phyloP scores from a whole-genome alignment of 306 rosid species.

The Vigna mungo region DNA sequence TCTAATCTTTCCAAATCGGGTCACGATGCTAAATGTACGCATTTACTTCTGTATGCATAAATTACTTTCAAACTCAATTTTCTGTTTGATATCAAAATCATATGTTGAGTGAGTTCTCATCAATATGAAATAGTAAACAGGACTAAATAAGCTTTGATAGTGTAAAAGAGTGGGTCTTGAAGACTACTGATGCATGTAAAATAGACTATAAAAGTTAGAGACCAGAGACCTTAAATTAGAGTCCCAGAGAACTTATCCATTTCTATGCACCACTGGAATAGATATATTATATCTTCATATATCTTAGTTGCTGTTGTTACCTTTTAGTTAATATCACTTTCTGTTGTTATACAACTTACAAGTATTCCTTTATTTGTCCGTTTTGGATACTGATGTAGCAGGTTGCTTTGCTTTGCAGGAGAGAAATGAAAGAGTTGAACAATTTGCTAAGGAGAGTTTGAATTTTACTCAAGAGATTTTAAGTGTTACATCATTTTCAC shows the following conservation, averaged over 20 bases:
- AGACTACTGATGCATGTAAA: conserved; percentile 24
- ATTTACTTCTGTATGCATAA: conserved; percentile 17
- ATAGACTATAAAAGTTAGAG: conserved; percentile 28
- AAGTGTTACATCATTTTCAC: conserved; percentile 82
- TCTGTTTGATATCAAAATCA: conserved; percentile 16
- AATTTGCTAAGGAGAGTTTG: conserved; percentile 67
- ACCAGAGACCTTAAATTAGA: neutral
- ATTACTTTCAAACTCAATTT: conserved; percentile 8
- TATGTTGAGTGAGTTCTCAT: conserved; percentile 1
- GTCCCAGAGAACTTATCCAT: conserved; percentile 3
- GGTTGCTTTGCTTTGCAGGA: conserved; percentile 64
- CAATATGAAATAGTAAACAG: conserved; percentile 9
- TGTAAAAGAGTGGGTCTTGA: conserved; percentile 5
- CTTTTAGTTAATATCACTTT: conserved; percentile 11
- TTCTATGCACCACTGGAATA: neutral
- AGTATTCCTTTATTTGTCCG: conserved; percentile 23
- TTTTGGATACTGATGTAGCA: conserved; percentile 30
- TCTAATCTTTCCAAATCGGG: neutral
- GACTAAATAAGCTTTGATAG: neutral
- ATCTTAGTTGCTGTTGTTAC: conserved; percentile 6
- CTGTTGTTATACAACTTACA: conserved; percentile 18
- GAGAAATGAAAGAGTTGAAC: conserved; percentile 65
- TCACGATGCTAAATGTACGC: neutral
- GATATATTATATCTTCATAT: conserved; percentile 6
- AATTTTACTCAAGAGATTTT: conserved; percentile 86